These are phyloP conservation scores for Withania somnifera DNA, from an alignment of 305 asterid genomes.

Conservation along the genomic window DNA sequence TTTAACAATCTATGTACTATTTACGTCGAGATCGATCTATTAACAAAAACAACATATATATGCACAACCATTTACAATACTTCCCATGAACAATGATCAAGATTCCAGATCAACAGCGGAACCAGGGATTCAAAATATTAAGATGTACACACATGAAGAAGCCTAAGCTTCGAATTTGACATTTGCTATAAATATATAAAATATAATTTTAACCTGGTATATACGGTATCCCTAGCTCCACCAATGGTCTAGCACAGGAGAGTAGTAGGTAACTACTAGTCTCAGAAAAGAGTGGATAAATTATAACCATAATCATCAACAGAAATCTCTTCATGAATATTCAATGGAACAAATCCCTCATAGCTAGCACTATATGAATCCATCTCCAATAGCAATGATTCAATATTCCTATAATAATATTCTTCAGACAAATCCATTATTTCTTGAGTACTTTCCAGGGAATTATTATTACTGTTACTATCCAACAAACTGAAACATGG, in stretches of 20 bases:
- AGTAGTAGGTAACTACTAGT: not conserved
- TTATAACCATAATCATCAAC: conserved; percentile 25
- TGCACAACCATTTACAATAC: not conserved
- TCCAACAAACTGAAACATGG: conserved; percentile 12
- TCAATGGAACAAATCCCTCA: conserved; percentile 11
- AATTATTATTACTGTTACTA: not conserved
- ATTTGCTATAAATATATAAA: not conserved
- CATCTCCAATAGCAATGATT: conserved; percentile 40
- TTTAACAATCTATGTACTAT: not conserved
- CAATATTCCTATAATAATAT: conserved; percentile 25
- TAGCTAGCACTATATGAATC: conserved; percentile 11
- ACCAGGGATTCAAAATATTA: not conserved
- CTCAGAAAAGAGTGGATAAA: conserved; percentile 10
- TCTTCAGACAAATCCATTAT: conserved; percentile 12
- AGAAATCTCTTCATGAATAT: conserved; percentile 26
- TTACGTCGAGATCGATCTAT: not conserved
- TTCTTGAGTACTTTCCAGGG: conserved; percentile 1
- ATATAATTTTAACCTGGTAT: not conserved
- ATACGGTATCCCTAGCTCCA: not conserved
- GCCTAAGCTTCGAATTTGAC: not conserved
- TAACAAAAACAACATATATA: not conserved
- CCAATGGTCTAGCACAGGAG: not conserved
- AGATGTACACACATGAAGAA: not conserved
- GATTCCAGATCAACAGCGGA: not conserved
- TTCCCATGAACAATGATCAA: not conserved